Evolutionary conservation across 805 yeast genomes (phyloP).

Genomic region (Wickerhamiella kazuoi): DNA sequence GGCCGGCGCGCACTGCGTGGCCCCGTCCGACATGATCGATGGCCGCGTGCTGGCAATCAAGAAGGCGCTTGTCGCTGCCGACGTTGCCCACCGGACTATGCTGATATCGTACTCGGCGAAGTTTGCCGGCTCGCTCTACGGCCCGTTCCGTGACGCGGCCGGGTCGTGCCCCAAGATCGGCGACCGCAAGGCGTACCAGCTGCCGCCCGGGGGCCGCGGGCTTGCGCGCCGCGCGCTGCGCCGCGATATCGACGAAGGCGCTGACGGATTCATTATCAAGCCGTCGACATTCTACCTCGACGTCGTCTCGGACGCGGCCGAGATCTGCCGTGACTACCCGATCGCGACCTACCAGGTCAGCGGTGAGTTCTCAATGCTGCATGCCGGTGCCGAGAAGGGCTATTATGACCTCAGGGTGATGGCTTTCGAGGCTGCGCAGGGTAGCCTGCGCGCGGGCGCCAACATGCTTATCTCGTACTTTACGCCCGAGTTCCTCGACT

Average conservation of each 20-base stretch:
- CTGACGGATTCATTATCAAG: constrained; percentile 89
- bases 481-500: constrained; percentile 88
- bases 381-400: constrained; percentile 95
- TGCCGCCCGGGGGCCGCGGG: constrained; percentile 86
- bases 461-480: constrained; percentile 78
- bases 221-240: constrained; percentile 78
- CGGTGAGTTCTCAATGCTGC: constrained; percentile 95
- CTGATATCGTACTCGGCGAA: constrained; percentile 91
- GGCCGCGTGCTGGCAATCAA: constrained; percentile 86
- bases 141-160: constrained; percentile 97
- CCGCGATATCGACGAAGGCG: constrained; percentile 81
- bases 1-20: constrained; percentile 92
- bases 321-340: constrained; percentile 68
- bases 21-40: constrained; percentile 96
- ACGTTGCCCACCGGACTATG: constrained; percentile 72
- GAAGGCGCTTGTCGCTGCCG: constrained; percentile 59
- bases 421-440: constrained; percentile 74
- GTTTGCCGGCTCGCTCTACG: constrained; percentile 77
- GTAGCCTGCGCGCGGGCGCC: constrained; percentile 92
- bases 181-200: constrained; percentile 81
- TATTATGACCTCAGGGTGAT: constrained; percentile 64
- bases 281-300: constrained; percentile 94
- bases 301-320: constrained; percentile 72
- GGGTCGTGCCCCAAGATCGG: constrained; percentile 80
- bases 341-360: constrained; percentile 90